Evolutionary conservation across 805 yeast species (phyloP).

Genomic region (Nakazawaea ishiwadae): DNA sequence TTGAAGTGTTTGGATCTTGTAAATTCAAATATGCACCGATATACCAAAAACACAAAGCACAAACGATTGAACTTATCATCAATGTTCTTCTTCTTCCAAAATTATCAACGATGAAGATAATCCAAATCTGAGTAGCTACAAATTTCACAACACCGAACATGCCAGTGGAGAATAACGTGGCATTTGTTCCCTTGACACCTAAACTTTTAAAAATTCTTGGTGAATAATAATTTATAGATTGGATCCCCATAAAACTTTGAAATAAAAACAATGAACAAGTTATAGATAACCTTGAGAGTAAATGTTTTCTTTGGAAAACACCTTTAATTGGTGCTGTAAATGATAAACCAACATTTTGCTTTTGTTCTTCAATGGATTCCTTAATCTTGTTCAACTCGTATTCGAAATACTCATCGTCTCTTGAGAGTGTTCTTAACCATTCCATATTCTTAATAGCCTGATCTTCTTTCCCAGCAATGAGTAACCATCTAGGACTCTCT

Average conservation of each 20-base stretch:
- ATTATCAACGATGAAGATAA: slow-evolving; percentile 39
- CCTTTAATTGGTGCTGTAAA: slow-evolving; percentile 34
- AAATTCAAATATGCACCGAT: slow-evolving; percentile 43
- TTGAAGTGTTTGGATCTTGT: slow-evolving; percentile 31
- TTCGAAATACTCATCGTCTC: slow-evolving; percentile 33
- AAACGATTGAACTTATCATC: slow-evolving; percentile 30
- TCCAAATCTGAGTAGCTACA: slow-evolving; percentile 37
- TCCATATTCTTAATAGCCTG: slow-evolving; percentile 30
- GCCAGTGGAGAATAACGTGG: slow-evolving; percentile 47
- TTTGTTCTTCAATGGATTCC: slow-evolving; percentile 21
- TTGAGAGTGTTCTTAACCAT: slow-evolving; percentile 32
- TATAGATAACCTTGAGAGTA: slow-evolving; percentile 31
- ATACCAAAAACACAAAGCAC: slow-evolving; percentile 43
- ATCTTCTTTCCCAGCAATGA: slow-evolving; percentile 29
- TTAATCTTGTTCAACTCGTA: slow-evolving; percentile 31
- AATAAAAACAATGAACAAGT: slow-evolving; percentile 34
- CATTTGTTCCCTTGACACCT: slow-evolving; percentile 42
- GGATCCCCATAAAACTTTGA: slow-evolving; percentile 44
- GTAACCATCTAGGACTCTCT: slow-evolving; percentile 43
- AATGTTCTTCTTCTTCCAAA: slow-evolving; percentile 41
- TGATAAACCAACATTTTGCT: slow-evolving; percentile 28
- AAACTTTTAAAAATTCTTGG: slow-evolving; percentile 44
- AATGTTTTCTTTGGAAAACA: slow-evolving; percentile 24
- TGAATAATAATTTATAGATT: slow-evolving; percentile 48
- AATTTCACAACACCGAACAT: slow-evolving; percentile 47